Evolutionary conservation across 805 yeast species (phyloP), one percentile per base, ranked within the genome.

Genomic region (Kregervanrija fluxuum): DNA sequence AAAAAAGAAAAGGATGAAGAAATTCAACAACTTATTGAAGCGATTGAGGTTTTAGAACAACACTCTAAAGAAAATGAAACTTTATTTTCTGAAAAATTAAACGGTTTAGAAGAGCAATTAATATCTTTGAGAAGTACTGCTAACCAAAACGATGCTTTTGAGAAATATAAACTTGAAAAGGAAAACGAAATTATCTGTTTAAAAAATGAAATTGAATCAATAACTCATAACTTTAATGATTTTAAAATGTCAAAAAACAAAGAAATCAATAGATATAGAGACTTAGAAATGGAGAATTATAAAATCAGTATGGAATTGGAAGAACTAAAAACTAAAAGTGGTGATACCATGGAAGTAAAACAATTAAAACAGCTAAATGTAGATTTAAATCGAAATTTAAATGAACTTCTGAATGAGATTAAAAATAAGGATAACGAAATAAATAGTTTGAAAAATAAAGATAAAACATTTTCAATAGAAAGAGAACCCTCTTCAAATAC

Each of bases 11-110:
- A 74, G 37, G 83, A 78, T 41, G 54, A 59, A 12, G 83, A 81
- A 38, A 65, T 83, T 30, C 74, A 71, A 39, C 85, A 81, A 54
- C 67, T 83, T 64, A 59, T 82, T 38, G 77, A 74, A 41, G 79
- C 77, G 13, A 69, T 81, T 40, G 81, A 75, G 47, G 62, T 76
- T 37, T 67, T 81, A 57, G 75, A 77, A 37, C 58, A 64, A 31
- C 77, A 79, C 36, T 78, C 79, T 33, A 72, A 69, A 41, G 83
- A 79, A 47, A 77, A 74, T 46, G 82, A 75, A 48, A 55, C 57
- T 15, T 60, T 74, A 32, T 79, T 73, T 52, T 65, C 69, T 41
- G 59, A 62, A n/a, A 74, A 75, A 48, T 61, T 79, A 40, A 59
- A 59, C 33, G 72, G 70, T 32, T 47, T 65, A 30, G 61, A 62